Conservation (phyloP, 2,329 filamentous ascomycete species). For the Parastagonospora nodorum region DNA sequence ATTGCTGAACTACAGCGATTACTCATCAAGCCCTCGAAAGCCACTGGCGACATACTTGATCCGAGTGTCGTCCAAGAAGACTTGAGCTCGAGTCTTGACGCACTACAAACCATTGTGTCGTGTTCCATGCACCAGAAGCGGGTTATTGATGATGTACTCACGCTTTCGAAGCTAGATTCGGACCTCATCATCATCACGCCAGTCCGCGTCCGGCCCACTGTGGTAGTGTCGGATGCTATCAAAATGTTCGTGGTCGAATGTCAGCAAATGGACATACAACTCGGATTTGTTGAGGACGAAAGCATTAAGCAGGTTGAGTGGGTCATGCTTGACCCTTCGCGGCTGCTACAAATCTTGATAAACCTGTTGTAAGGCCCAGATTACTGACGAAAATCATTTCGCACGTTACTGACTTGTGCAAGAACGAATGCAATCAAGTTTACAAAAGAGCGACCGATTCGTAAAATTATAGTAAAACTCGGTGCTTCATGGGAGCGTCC, state of each 20-base stretch:
- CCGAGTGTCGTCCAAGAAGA: conserved; percentile 16
- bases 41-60: conserved; percentile 5
- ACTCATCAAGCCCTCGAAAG: conserved; percentile 1
- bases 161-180: conserved; percentile 37
- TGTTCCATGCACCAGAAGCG: conserved; percentile 49
- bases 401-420: conserved; percentile 26
- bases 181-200: conserved; percentile 35
- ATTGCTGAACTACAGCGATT: conserved; percentile 36
- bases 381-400: conserved; percentile 18
- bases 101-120: conserved; percentile 37
- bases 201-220: conserved; percentile 22
- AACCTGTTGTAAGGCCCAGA: conserved; percentile 32
- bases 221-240: conserved; percentile 30
- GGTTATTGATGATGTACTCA: conserved; percentile 50
- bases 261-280: conserved; percentile 43
- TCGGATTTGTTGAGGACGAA: conserved; percentile 44
- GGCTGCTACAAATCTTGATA: conserved; percentile 33
- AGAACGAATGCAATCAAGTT: conserved; percentile 40
- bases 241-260: conserved; percentile 39
- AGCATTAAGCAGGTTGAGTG: conserved; percentile 46
- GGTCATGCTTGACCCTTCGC: conserved; percentile 37
- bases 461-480: conserved; percentile 45
- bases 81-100: conserved; percentile 34
- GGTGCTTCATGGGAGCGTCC: conserved; percentile 35
- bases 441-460: conserved; percentile 41